phyloP scores from a whole-genome alignment of 192 early-diverging fungal species.

The Rhizoclosmatium sp. region DNA sequence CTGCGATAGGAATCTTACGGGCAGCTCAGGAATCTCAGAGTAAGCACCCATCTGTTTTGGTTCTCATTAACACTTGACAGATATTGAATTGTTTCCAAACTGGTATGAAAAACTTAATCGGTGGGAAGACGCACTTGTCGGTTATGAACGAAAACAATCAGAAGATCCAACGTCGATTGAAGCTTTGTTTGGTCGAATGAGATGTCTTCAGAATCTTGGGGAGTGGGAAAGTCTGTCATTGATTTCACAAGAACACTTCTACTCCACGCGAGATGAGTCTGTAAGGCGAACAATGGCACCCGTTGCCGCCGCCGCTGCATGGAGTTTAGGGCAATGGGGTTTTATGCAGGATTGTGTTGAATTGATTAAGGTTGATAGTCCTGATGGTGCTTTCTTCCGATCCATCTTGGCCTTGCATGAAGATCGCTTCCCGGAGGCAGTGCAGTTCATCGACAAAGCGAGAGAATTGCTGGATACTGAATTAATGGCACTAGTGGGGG shows the following conservation, averaged over 20 bases:
- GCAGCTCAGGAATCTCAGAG: slow-evolving; percentile 79
- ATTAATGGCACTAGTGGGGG: slow-evolving; percentile 84
- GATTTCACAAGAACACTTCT: slow-evolving; percentile 76
- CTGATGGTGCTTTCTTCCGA: slow-evolving; percentile 85
- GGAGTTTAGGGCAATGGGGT: slow-evolving; percentile 88
- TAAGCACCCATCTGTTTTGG: slow-evolving; percentile 18
- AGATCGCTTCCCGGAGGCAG: slow-evolving; percentile 77
- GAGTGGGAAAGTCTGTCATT: slow-evolving; percentile 89
- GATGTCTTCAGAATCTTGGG: slow-evolving; percentile 90
- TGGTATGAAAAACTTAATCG: slow-evolving; percentile 95
- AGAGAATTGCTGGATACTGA: slow-evolving; percentile 85
- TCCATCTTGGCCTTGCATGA: slow-evolving; percentile 86
- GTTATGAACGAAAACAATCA: slow-evolving; percentile 79
- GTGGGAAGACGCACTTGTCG: slow-evolving; percentile 92
- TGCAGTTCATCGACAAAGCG: slow-evolving; percentile 78
- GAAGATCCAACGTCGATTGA: slow-evolving; percentile 81
- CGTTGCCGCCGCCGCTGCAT: slow-evolving; percentile 91
- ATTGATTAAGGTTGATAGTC: slow-evolving; percentile 76
- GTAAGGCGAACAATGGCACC: slow-evolving; percentile 81
- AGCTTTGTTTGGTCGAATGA: slow-evolving; percentile 85
- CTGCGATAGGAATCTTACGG: slow-evolving; percentile 92
- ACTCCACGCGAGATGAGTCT: slow-evolving; percentile 60
- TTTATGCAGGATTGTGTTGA: slow-evolving; percentile 91
- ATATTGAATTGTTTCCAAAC: slow-evolving; percentile 85
- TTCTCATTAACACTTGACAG: slow-evolving; percentile 12